phyloP scores from a whole-genome alignment of 768 basidiomycete species.

The Heimioporus sp. region DNA sequence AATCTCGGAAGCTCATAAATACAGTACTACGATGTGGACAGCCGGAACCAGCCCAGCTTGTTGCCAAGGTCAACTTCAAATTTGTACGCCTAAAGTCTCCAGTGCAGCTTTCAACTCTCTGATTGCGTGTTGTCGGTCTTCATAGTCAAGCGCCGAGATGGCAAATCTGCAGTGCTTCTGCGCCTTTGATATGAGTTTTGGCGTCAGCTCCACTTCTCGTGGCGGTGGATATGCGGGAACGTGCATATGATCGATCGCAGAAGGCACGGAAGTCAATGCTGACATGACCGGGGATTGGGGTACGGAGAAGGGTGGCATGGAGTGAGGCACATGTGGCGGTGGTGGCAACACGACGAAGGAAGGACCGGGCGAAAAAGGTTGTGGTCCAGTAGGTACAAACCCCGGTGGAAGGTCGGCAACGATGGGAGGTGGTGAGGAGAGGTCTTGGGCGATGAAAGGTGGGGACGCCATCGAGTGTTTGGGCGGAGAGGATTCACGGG shows the following conservation, averaged over 20 bases:
- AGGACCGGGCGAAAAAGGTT: conserved; percentile 12
- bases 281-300: conserved; percentile 22
- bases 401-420: conserved; percentile 26
- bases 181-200: conserved; percentile 62
- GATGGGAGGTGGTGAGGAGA: conserved; percentile 15
- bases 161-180: conserved; percentile 95
- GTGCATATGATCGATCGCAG: conserved; percentile 6
- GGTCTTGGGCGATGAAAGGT: conserved; percentile 4
- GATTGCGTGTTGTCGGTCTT: conserved; percentile 84
- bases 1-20: neutral
- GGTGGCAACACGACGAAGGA: conserved; percentile 19
- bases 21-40: neutral
- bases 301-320: conserved; percentile 8
- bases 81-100: conserved; percentile 54
- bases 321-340: conserved; percentile 10
- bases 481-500: conserved; percentile 14
- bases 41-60: conserved; percentile 4
- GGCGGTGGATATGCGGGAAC: conserved; percentile 21
- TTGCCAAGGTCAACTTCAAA: neutral
- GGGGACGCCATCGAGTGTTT: conserved; percentile 10
- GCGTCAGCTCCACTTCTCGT: conserved; percentile 49
- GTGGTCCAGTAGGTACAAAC: conserved; percentile 25
- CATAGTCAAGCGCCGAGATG: conserved; percentile 93
- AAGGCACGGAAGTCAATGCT: conserved; percentile 2
- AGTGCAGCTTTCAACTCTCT: conserved; percentile 81